Conservation (phyloP, 805 yeast species). For the Yarrowia porcina region DNA sequence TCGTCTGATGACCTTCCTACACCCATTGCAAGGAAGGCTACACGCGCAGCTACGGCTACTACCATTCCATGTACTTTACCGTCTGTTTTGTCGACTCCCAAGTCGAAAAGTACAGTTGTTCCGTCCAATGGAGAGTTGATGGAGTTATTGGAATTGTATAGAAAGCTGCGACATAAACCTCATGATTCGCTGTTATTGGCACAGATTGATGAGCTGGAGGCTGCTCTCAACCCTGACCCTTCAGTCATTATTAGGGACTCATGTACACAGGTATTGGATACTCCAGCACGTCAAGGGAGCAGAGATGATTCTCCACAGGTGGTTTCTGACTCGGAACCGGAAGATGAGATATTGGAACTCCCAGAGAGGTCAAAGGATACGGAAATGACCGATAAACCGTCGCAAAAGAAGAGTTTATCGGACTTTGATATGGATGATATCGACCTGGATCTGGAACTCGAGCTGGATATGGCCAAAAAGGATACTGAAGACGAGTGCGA, state of each 20-base stretch:
- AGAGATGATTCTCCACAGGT: not conserved
- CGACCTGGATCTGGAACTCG: constrained; percentile 4
- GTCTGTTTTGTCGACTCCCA: not conserved
- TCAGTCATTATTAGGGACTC: not conserved
- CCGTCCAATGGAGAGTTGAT: not conserved
- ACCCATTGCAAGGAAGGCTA: not conserved
- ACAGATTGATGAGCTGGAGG: constrained; percentile 14
- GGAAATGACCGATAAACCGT: not conserved
- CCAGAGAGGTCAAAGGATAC: not conserved
- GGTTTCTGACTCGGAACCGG: not conserved
- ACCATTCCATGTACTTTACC: constrained; percentile 13
- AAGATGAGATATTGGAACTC: not conserved
- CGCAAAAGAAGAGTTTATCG: not conserved
- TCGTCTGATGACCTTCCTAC: constrained; percentile 1
- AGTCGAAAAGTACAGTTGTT: not conserved
- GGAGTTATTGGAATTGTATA: not conserved
- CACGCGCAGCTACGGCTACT: not conserved
- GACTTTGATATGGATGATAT: not conserved
- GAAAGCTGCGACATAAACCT: not conserved
- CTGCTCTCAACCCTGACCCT: constrained; percentile 1
- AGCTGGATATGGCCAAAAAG: not conserved
- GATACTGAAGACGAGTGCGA: not conserved
- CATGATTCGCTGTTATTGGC: not conserved
- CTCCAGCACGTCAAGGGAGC: constrained; percentile 1
- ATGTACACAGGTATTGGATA: not conserved